These are phyloP conservation scores for Rosa hybrid DNA, from an alignment of 331 rosid species.

Conservation along the genomic window DNA sequence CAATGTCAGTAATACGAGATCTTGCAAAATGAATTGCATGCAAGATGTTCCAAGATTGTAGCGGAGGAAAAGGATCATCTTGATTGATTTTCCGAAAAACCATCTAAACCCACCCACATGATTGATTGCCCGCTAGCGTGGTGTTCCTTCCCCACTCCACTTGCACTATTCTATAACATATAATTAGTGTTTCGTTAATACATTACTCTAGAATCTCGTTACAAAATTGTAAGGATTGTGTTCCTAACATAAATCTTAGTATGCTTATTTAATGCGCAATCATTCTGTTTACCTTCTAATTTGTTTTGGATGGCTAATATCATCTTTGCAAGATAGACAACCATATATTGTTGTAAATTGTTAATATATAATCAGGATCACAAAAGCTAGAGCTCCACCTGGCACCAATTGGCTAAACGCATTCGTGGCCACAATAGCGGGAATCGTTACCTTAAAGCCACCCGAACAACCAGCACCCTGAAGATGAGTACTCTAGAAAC, in stretches of 20 bases:
- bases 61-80: neutral
- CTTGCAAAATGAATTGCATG: neutral
- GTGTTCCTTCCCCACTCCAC: neutral
- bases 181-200: neutral
- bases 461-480: neutral
- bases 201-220: neutral
- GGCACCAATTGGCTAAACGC: neutral
- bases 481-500: neutral
- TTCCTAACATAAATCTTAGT: constrained; percentile 21
- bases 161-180: neutral
- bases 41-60: constrained; percentile 8
- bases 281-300: neutral
- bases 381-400: neutral
- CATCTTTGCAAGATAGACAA: neutral
- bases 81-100: neutral
- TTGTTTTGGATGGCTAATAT: neutral
- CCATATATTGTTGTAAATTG: neutral
- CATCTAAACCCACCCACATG: constrained; percentile 8
- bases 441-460: neutral
- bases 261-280: neutral
- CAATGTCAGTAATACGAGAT: neutral
- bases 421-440: neutral
- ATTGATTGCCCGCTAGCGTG: neutral
- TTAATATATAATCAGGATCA: too few species aligned
- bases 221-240: constrained; percentile 6